Percentiles rank a stretch among this genome's conserved stretches.
Conservation (phyloP, 441 rosid genomes). For the Corymbia citriodora region DNA sequence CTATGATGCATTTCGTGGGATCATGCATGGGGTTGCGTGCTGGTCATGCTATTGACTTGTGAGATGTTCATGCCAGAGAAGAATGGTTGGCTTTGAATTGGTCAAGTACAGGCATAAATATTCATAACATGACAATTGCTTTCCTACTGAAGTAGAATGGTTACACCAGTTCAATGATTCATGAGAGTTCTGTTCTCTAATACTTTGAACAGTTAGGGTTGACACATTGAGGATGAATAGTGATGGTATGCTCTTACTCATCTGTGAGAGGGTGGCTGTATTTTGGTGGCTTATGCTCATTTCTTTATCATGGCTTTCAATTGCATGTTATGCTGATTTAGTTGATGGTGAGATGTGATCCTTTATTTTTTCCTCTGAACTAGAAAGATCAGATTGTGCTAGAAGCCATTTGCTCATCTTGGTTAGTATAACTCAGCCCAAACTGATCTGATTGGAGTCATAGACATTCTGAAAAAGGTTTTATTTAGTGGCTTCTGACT, state of each 20-base stretch:
- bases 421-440: background rate
- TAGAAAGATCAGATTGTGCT: background rate
- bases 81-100: background rate
- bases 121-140: background rate
- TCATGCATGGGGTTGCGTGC: background rate
- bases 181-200: background rate
- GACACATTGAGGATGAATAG: background rate
- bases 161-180: background rate
- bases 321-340: background rate
- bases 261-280: background rate
- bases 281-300: background rate
- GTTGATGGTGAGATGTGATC: background rate
- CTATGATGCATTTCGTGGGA: background rate
- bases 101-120: background rate
- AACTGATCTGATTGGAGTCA: background rate
- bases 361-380: background rate
- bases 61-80: background rate
- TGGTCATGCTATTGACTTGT: background rate
- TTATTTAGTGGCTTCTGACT: background rate
- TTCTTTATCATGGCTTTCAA: background rate
- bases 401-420: background rate
- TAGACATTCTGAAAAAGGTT: background rate
- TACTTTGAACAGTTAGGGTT: background rate
- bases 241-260: background rate
- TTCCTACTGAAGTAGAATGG: background rate